These are phyloP conservation scores for Orbilia javanica DNA, from an alignment of 2,329 filamentous ascomycete genomes.

Conservation along the genomic window DNA sequence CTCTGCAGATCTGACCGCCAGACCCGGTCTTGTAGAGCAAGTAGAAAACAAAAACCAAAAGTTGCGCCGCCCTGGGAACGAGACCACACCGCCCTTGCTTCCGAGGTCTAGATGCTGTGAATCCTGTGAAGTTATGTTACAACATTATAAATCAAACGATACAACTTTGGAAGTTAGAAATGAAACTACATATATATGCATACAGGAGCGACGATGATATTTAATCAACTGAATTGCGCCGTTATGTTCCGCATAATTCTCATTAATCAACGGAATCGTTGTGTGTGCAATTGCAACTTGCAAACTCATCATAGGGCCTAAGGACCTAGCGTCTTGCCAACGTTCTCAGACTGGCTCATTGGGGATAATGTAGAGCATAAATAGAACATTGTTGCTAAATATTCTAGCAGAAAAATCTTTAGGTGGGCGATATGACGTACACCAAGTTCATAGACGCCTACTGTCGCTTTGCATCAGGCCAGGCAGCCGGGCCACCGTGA, in stretches of 20 bases:
- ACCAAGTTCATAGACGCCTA: too few relatives aligned
- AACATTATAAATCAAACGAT: neutral
- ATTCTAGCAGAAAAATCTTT: too few relatives aligned
- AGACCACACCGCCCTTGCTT: neutral
- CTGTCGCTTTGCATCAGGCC: too few relatives aligned
- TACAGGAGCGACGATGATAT: neutral
- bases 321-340: neutral
- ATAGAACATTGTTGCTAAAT: neutral
- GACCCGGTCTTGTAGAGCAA: neutral
- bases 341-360: neutral
- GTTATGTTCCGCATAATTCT: neutral
- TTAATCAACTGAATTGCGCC: neutral
- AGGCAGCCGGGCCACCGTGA: too few relatives aligned
- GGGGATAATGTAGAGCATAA: neutral
- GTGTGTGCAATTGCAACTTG: neutral
- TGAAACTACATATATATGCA: neutral
- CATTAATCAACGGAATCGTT: neutral
- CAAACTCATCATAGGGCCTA: neutral
- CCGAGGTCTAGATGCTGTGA: neutral
- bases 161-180: neutral
- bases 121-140: neutral
- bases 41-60: neutral
- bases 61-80: neutral
- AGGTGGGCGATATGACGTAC: too few relatives aligned
- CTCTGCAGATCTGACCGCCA: neutral